Percentiles rank a stretch among this genome's conserved stretches.
Conservation (phyloP, 2,329 filamentous ascomycete species). For the Stagonosporopsis vannaccii region DNA sequence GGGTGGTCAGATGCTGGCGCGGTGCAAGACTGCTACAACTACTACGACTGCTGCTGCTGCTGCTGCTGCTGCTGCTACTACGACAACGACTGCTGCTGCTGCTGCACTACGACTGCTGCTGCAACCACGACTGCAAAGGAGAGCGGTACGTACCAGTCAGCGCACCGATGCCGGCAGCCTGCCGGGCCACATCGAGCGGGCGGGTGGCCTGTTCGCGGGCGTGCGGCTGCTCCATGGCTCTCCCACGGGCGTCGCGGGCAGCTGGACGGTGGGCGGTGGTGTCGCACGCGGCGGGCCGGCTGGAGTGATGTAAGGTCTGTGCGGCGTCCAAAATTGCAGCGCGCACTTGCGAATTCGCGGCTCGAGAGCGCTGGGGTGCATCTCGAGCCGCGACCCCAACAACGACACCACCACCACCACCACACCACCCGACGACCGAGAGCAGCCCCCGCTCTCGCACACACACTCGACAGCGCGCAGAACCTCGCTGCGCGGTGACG, state of each 20-base stretch:
- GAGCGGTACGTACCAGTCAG: constrained; percentile 38
- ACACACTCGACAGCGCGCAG: constrained; percentile 46
- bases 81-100: background rate
- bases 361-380: constrained; percentile 19
- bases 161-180: constrained; percentile 37
- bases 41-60: background rate
- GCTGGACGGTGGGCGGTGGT: constrained; percentile 2
- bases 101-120: no score
- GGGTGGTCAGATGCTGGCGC: background rate
- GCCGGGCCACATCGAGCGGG: constrained; percentile 36
- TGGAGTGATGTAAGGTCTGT: constrained; percentile 22
- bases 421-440: constrained; percentile 34
- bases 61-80: background rate
- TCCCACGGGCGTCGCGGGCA: background rate
- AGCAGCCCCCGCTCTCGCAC: constrained; percentile 40
- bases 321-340: constrained; percentile 20
- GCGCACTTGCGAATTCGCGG: constrained; percentile 34
- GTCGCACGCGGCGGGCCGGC: background rate
- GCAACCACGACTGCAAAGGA: background rate
- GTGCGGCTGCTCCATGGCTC: constrained; percentile 30
- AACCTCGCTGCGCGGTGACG: constrained; percentile 48
- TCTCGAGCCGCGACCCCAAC: constrained; percentile 28
- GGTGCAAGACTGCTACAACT: background rate
- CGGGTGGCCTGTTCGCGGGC: constrained; percentile 36
- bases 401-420: constrained; percentile 32